These are phyloP conservation scores for Bipolaris gigantea DNA, from an alignment of 2,329 filamentous ascomycete species.

Conservation along the genomic window DNA sequence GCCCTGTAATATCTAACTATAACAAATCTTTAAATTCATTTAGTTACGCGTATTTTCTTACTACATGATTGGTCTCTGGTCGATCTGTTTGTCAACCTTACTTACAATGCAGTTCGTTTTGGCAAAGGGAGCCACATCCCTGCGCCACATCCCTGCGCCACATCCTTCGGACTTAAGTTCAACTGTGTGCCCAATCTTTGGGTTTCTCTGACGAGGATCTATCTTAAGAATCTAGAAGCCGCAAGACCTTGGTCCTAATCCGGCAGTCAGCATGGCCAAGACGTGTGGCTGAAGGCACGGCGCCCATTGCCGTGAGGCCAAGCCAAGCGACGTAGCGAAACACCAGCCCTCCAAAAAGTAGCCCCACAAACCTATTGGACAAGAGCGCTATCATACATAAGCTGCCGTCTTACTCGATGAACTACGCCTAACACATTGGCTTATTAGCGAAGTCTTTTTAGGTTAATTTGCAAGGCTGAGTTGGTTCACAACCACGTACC, in stretches of 20 bases:
- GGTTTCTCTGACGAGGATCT: neutral
- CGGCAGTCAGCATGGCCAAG: neutral
- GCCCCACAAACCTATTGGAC: neutral
- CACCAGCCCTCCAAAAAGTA: neutral
- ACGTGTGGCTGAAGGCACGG: neutral
- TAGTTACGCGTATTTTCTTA: no score
- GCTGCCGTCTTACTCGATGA: neutral
- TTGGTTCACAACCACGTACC: neutral
- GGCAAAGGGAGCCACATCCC: neutral
- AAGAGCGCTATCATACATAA: neutral
- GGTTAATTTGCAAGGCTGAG: neutral
- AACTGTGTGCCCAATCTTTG: neutral
- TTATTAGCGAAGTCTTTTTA: neutral
- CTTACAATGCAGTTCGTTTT: neutral
- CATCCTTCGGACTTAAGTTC: neutral
- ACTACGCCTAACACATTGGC: neutral
- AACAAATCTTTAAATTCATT: no score
- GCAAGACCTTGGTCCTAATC: neutral
- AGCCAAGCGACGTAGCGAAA: neutral
- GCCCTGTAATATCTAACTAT: no score
- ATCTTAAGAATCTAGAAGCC: neutral
- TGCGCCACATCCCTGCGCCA: neutral
- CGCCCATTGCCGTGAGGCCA: neutral
- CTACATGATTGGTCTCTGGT: neutral
- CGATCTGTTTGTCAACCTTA: neutral